Conservation (phyloP, 345 rosid genomes). For the Brassica cretica region DNA sequence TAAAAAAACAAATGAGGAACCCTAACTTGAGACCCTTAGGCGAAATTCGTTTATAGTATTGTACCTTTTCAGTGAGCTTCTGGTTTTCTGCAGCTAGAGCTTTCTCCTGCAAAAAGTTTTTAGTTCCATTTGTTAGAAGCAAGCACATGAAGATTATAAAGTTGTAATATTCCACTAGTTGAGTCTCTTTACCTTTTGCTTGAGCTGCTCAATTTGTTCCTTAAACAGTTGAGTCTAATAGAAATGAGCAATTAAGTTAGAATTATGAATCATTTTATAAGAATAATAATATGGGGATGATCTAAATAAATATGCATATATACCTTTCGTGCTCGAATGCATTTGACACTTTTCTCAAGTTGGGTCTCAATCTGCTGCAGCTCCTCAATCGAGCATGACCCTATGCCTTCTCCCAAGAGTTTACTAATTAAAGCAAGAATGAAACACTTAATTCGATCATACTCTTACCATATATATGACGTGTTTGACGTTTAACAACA, state of each 20-base stretch:
- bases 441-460: neutral
- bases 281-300: neutral
- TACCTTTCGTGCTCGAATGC: constrained; percentile 63
- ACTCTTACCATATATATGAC: neutral
- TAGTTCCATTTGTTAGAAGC: constrained; percentile 17
- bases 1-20: constrained; percentile 1
- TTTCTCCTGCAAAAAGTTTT: constrained; percentile 52
- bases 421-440: constrained; percentile 38
- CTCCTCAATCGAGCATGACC: constrained; percentile 56
- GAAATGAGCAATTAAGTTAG: constrained; percentile 5
- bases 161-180: constrained; percentile 25
- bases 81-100: constrained; percentile 57
- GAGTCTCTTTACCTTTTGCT: constrained; percentile 57
- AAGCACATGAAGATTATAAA: neutral
- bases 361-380: constrained; percentile 63
- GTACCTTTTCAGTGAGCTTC: constrained; percentile 58
- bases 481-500: no score
- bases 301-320: neutral
- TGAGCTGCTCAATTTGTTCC: constrained; percentile 65
- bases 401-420: constrained; percentile 59
- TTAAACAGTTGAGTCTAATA: constrained; percentile 66
- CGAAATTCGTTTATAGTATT: neutral
- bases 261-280: neutral
- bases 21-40: constrained; percentile 22
- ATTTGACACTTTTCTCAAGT: constrained; percentile 56